Base-by-base conservation (phyloP, 441 rosid species). In the Sinapis alba region DNA sequence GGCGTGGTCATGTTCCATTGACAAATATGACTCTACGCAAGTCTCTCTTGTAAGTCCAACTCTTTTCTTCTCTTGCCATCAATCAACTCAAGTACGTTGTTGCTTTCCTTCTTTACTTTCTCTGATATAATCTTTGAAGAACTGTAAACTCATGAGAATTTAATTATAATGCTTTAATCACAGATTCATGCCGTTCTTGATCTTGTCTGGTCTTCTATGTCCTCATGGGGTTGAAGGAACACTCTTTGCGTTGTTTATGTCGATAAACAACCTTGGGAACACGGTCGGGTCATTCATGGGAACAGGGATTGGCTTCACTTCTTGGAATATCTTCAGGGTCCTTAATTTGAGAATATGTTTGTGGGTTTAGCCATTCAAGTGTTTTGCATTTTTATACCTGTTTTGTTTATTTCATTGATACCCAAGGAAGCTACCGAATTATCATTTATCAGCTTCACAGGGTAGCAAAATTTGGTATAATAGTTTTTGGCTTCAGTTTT, bases 181-280 rank as follows among this genome's bases (percentile, higher is more conserved):
- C n/a, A n/a, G n/a, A n/a, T n/a, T n/a, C n/a, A n/a, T n/a, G n/a
- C n/a, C n/a, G n/a, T n/a, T n/a, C n/a, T 34, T 34, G 74, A 89
- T 95, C 74, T 81, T 92, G 78, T 95, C 99, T 12, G 98, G 97
- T 50, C 96, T 88, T 83, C 76, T 86, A 34, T 92, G 98, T 78
- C 99, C 99, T 1, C 98, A 97, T 0, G 98, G 99, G 70, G 89
- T 90, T 0, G 97, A 95, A 81, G 98, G 99, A 79, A 92, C 97
- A 28, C 88, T 95, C 3, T 95, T 95, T 53, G 97, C 97, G 1
- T 90, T 92, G 82, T 95, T 95, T 67, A 95, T 92, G 97, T 92
- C 98, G 1, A 95, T 93, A 62, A 90, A 85, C 88, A 90, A 89
- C 84, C 70, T 95, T 5, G 96, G 99, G 7, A 84, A 92, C 67